Evolutionary conservation across 768 basidiomycete genomes (phyloP).

Genomic region (Amanita brunnescens): DNA sequence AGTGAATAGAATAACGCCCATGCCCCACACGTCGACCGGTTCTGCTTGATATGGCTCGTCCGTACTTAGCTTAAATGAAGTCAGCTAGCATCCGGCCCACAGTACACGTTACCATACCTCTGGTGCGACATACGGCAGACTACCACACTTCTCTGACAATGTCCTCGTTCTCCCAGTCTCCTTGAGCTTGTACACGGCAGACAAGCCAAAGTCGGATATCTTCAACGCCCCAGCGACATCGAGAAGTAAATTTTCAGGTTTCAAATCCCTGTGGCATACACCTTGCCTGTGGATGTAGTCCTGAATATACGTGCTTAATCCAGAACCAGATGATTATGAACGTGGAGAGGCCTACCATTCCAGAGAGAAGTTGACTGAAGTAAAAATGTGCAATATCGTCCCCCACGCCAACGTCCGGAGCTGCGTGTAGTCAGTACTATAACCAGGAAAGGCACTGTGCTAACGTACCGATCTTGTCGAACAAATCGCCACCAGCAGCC

Average conservation of each 20-base stretch:
- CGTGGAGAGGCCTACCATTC: slow-evolving; percentile 48
- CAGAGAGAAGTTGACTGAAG: slow-evolving; percentile 77
- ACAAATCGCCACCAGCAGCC: slow-evolving; percentile 90
- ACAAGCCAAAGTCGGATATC: slow-evolving; percentile 92
- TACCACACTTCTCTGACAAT: slow-evolving; percentile 81
- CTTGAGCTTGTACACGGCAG: slow-evolving; percentile 82
- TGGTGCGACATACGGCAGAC: slow-evolving; percentile 89
- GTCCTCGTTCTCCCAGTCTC: slow-evolving; percentile 66
- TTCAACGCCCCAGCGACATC: slow-evolving; percentile 81
- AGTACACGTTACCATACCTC: slow-evolving; percentile 45
- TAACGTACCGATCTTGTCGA: slow-evolving; percentile 91
- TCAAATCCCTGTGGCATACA: slow-evolving; percentile 93
- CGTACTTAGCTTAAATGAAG: slow-evolving; percentile 45
- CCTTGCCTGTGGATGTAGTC: slow-evolving; percentile 82
- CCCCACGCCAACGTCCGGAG: slow-evolving; percentile 80
- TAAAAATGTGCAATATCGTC: slow-evolving; percentile 87
- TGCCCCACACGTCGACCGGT: slow-evolving; percentile 93
- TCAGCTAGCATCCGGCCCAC: neutral
- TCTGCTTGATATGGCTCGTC: slow-evolving; percentile 75
- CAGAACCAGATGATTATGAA: neutral
- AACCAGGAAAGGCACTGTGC: neutral
- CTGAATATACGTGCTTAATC: slow-evolving; percentile 27
- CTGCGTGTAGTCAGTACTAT: slow-evolving; percentile 32
- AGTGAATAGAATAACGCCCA: slow-evolving; percentile 91
- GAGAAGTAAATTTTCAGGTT: slow-evolving; percentile 92